A percentile compares a stretch with the other conserved stretches of the same genome.
Conservation (phyloP, 495 filamentous ascomycete genomes). For the Thermothielavioides terrestris region DNA sequence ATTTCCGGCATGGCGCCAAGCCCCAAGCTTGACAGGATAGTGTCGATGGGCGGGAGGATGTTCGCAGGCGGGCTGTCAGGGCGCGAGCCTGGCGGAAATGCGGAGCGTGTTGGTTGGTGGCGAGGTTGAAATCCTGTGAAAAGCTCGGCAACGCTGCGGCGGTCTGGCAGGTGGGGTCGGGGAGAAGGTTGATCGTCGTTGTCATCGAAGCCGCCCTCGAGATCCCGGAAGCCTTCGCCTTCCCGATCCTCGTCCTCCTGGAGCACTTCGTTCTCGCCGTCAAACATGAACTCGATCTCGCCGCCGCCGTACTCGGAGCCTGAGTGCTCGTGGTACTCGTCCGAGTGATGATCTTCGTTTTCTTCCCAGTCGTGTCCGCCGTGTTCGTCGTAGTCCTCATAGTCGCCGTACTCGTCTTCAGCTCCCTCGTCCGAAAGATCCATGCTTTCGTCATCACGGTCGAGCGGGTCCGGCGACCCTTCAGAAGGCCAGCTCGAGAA, state of each 20-base stretch:
- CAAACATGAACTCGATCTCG: background rate
- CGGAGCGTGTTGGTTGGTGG: background rate
- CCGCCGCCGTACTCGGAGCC: too few species aligned
- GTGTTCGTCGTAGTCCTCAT: background rate
- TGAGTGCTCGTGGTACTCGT: too few species aligned
- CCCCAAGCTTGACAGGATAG: background rate
- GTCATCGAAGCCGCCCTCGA: too few species aligned
- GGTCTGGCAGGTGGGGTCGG: background rate
- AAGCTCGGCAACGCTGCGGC: background rate
- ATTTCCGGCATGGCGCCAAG: too few species aligned
- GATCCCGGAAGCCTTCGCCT: background rate
- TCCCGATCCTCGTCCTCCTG: background rate
- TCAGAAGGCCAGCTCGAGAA: background rate
- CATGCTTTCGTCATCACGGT: background rate
- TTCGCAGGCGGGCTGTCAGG: too few species aligned
- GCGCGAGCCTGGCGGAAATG: too few species aligned
- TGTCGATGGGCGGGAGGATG: background rate
- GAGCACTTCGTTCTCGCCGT: background rate
- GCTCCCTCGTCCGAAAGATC: conserved; percentile 1
- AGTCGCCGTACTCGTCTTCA: background rate
- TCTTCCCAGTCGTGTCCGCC: background rate
- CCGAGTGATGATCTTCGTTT: too few species aligned
- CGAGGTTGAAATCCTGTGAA: background rate
- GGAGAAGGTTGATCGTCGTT: background rate
- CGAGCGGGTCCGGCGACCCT: background rate